Base-by-base conservation (phyloP, 805 yeast genomes). In the Osmozyma mogii region DNA sequence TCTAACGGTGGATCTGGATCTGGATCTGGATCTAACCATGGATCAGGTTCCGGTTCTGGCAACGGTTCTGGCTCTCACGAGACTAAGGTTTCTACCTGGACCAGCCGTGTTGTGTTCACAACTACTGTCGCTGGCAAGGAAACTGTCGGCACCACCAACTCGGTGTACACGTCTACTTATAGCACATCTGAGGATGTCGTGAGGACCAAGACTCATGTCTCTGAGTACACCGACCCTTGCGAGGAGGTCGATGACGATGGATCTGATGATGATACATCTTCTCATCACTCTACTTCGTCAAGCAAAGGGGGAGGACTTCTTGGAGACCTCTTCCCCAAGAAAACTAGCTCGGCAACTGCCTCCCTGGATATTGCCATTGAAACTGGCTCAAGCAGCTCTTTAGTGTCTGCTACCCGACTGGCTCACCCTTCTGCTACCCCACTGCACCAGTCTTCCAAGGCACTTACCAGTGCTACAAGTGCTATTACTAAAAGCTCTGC, bases 201-300 rank as follows among this genome's bases (percentile, higher is more conserved):
- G 15, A 5, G 17, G 19, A 31, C 34, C 24, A 17, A 38, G 13
- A 31, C 37, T 9, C 31, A 36, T 10, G 29, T 25, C 12, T 25
- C 21, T 24, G 39, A 34, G 19, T 32, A 29, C 31, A 30, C 29
- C 27, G 32, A 34, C 19, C 43, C 38, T 14, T 40, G 44, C 19
- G 29, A 32, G 19, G 40, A 33, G 16, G 44, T 35, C 9, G 40
- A 33, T 3, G 38, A 33, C 13, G 43, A 33, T n/a, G 41, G 29
- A 10, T 28, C 23, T 23, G 21, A n/a, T 8, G 24, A 18, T 9
- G 7, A n/a, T n/a, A n/a, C n/a, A n/a, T n/a, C n/a, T n/a, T n/a
- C n/a, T n/a, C n/a, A n/a, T n/a, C n/a, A n/a, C n/a, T n/a, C n/a
- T n/a, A n/a, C n/a, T n/a, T n/a, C n/a, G n/a, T n/a, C n/a, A n/a